phyloP scores from a whole-genome alignment of 345 rosid species.

The Arabis hirsuta region DNA sequence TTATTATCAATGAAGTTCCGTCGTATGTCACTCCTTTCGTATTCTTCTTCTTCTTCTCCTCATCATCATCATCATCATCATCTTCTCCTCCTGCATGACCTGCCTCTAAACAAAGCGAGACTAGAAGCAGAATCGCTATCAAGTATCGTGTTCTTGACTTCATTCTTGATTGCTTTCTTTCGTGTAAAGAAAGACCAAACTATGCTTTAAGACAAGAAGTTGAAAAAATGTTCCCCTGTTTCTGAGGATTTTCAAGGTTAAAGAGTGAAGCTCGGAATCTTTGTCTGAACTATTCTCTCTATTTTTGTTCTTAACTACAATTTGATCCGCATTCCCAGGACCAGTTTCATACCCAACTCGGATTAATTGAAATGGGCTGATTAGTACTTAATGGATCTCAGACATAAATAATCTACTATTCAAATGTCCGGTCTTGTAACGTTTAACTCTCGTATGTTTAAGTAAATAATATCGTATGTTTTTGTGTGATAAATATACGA shows the following conservation, averaged over 20 bases:
- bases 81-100: slow-evolving; percentile 11
- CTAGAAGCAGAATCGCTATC: slow-evolving; percentile 31
- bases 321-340: not conserved
- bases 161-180: slow-evolving; percentile 11
- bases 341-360: too few relatives aligned
- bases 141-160: slow-evolving; percentile 35
- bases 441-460: too few relatives aligned
- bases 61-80: not conserved
- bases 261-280: slow-evolving; percentile 39
- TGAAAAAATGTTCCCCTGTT: slow-evolving; percentile 10
- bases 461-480: too few relatives aligned
- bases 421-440: too few relatives aligned
- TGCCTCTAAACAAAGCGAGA: slow-evolving; percentile 18
- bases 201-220: not conserved
- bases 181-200: not conserved
- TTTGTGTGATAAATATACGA: not conserved
- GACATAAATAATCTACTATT: too few relatives aligned
- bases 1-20: slow-evolving; percentile 33
- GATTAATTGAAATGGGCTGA: too few relatives aligned
- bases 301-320: slow-evolving; percentile 8
- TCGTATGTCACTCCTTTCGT: slow-evolving; percentile 35
- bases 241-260: slow-evolving; percentile 25
- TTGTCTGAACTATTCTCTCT: slow-evolving; percentile 22
- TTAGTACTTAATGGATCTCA: too few relatives aligned
- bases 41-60: not conserved